phyloP scores from a whole-genome alignment of 495 filamentous ascomycete genomes.

The Aspergillus taichungensis region DNA sequence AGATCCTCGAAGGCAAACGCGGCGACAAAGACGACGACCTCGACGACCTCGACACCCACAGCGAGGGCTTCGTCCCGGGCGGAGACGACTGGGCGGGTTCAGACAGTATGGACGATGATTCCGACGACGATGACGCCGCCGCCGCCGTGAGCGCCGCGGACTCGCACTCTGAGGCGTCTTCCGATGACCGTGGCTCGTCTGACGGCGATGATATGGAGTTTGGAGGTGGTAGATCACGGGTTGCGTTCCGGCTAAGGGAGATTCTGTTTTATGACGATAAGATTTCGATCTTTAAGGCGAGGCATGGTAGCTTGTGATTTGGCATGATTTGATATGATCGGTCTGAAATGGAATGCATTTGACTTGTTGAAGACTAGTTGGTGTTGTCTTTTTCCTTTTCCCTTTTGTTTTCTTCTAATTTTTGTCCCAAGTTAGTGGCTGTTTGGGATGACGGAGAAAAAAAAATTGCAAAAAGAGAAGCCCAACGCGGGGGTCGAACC shows the following conservation, averaged over 20 bases:
- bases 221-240: slow-evolving; percentile 38
- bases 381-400: no score
- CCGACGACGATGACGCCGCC: slow-evolving; percentile 38
- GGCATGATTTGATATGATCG: no score
- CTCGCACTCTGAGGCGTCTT: slow-evolving; percentile 28
- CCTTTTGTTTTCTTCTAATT: no score
- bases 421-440: no score
- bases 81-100: slow-evolving; percentile 33
- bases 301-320: slow-evolving; percentile 58
- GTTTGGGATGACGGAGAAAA: no score
- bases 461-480: slow-evolving; percentile 5
- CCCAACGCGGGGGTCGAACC: slow-evolving; percentile 50
- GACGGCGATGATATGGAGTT: slow-evolving; percentile 47
- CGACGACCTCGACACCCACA: slow-evolving; percentile 26
- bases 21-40: slow-evolving; percentile 36
- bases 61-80: slow-evolving; percentile 35
- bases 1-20: slow-evolving; percentile 63
- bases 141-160: slow-evolving; percentile 23
- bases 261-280: slow-evolving; percentile 89
- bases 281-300: slow-evolving; percentile 72
- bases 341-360: no score
- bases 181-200: slow-evolving; percentile 26
- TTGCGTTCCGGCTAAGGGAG: slow-evolving; percentile 63
- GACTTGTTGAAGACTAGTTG: no score
- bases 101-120: slow-evolving; percentile 39